Evolutionary conservation across 257 asterid genomes (phyloP).

Genomic region (Solanum stenotomum): DNA sequence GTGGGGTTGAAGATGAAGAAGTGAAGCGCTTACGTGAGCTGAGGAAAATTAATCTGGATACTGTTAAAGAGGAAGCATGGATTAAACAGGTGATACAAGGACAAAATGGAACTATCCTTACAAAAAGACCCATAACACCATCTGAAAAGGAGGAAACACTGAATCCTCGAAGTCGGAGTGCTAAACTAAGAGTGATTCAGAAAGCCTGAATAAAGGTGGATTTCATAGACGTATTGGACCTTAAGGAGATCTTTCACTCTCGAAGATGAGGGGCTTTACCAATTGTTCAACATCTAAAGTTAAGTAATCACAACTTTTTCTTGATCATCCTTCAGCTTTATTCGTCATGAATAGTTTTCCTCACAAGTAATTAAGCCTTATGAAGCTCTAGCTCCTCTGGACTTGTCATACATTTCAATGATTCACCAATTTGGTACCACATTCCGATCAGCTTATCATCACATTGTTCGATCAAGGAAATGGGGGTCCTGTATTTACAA

Average conservation of each 20-base stretch:
- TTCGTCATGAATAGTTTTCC: neutral
- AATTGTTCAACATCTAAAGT: neutral
- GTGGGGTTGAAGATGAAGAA: neutral
- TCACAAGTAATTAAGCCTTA: neutral
- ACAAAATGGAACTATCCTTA: slow-evolving; percentile 42
- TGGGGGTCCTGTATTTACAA: neutral
- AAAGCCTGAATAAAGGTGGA: slow-evolving; percentile 31
- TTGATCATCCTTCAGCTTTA: neutral
- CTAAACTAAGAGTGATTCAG: slow-evolving; percentile 87
- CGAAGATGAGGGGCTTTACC: neutral
- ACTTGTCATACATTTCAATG: neutral
- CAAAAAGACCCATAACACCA: slow-evolving; percentile 91
- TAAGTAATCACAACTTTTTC: neutral
- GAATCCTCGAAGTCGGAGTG: slow-evolving; percentile 83
- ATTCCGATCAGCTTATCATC: neutral
- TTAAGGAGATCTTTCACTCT: neutral
- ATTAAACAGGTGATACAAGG: slow-evolving; percentile 63
- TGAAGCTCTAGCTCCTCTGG: neutral
- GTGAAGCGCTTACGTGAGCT: slow-evolving; percentile 1
- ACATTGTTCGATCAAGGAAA: neutral
- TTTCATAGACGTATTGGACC: neutral
- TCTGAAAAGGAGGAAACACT: slow-evolving; percentile 72
- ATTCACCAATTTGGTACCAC: neutral
- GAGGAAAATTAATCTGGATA: neutral
- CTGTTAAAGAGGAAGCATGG: slow-evolving; percentile 55